These are phyloP conservation scores for Colletotrichum falcatum DNA, from an alignment of 2,329 filamentous ascomycete species.

Conservation along the genomic window DNA sequence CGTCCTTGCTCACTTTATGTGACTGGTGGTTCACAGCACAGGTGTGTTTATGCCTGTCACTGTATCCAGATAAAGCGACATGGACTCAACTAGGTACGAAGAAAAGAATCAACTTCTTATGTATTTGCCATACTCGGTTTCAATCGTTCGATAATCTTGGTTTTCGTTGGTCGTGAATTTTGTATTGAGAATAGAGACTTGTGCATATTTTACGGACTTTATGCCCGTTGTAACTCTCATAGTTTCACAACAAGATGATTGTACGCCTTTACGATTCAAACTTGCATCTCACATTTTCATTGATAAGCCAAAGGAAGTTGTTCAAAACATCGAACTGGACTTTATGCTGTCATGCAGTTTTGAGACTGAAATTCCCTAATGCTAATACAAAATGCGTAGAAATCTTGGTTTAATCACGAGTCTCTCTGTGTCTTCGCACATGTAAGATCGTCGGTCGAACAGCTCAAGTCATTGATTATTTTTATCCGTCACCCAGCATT, in stretches of 20 bases:
- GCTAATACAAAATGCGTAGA: not conserved
- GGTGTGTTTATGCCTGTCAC: not conserved
- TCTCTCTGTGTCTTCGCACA: not conserved
- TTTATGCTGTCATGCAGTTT: not conserved
- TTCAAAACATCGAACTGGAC: too few relatives aligned
- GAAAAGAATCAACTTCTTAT: not conserved
- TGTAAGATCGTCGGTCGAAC: not conserved
- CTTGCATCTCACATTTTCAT: too few relatives aligned
- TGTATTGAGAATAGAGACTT: too few relatives aligned
- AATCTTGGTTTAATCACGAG: not conserved
- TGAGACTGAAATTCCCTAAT: not conserved
- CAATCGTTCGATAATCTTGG: not conserved
- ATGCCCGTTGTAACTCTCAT: too few relatives aligned
- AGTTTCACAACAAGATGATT: too few relatives aligned
- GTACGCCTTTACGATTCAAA: too few relatives aligned
- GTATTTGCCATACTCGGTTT: not conserved
- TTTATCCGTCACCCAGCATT: not conserved
- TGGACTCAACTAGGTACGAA: not conserved
- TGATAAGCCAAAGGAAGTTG: not conserved
- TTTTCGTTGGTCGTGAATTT: too few relatives aligned
- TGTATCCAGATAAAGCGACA: not conserved
- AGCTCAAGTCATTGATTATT: too few relatives aligned
- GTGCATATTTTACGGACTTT: too few relatives aligned
- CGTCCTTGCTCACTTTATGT: not conserved
- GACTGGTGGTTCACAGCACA: not conserved